Base-by-base conservation (phyloP, 768 basidiomycete species). In the Lyophyllum decastes region DNA sequence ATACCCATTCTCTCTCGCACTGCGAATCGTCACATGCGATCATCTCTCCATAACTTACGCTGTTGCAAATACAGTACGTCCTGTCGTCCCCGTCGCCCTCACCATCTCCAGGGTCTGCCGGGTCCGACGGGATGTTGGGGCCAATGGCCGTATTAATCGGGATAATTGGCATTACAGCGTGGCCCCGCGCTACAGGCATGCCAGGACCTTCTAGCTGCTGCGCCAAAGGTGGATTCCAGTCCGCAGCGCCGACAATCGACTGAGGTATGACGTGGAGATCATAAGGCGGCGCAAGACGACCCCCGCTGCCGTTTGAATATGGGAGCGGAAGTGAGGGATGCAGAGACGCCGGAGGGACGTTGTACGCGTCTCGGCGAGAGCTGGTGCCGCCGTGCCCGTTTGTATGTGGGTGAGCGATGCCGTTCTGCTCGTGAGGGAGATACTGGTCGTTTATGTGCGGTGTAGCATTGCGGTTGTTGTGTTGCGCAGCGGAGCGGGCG, bases 41-140 rank as follows among this genome's bases (percentile, higher is more conserved):
- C 94, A 97, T 96, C 75, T 95, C 90, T 35, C 95, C 95, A 64
- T 89, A 95, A 66, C 92, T 94, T 58, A 86, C 81, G 17, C 89
- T 78, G 62, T 91, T 80, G 71, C 95, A 98, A 77, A 87, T 81
- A 73, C 95, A 98, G 68, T 98, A 96, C 14, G 82, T 80, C 64
- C 79, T 83, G 52, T 82, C 90, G 41, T 87, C 90, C 11, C 73
- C 81, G 45, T 83, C 84, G 4, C 75, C 89, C 33, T 79, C 82
- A 0, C 73, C 80, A 16, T 79, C 85, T 38, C 79, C 83, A 1
- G 73, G 79, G 11, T 76, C 82, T 10, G 70, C 67, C 27, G 51
- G 59, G 17, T 69, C 62, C 64, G 64, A 66, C 50, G 72, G 68
- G 21, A 61, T 61, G 24, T 74, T 72, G 4, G 77, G 75, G 24